Base-by-base conservation (phyloP, 805 yeast species). In the Sporopachydermia lactativora region DNA sequence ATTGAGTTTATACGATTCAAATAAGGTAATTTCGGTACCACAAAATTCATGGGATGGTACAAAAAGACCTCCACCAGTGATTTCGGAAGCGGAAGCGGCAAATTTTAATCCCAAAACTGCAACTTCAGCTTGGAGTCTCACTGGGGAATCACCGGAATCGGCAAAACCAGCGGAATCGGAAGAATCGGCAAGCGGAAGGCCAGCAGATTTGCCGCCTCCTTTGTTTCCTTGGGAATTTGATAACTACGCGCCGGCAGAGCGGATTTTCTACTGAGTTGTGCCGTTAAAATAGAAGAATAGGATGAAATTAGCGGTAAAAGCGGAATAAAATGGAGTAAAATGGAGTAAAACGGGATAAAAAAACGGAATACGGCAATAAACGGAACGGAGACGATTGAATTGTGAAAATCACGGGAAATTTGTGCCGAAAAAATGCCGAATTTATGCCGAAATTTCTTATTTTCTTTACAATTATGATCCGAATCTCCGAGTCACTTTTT, bases 161-260 rank as follows among this genome's bases (percentile, higher is more conserved):
- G 31, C n/a, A 8, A n/a, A 24, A 24, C 45, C 4, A 42, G 40
- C 13, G 15, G 6, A 18, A 6, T 14, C 44, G 15, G 18, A 18
- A 37, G 38, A 39, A 11, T 5, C 38, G 17, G 19, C 38, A 11
- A 18, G 19, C 8, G 11, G 34, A 5, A 19, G n/a, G 6, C 28
- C 18, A 8, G 39, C 14, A 8, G 34, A 36, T 16, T 17, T 41
- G 11, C 38, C 48, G 13, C 47, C 49, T 24, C 47, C 50, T 3
- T 39, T 47, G 8, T 47, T 47, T 17, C 50, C 50, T 2, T 47
- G 50, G 50, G 50, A 47, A 36, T 36, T 15, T n/a, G n/a, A 15
- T 6, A 8, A n/a, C 11, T n/a, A 36, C n/a, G 34, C 34, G 6
- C 14, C 14, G 14, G 39, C 39, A 5, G 39, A 36, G 38, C 48